Evolutionary conservation across 768 basidiomycete genomes (phyloP).

Genomic region (Agrocybe chaxingu): DNA sequence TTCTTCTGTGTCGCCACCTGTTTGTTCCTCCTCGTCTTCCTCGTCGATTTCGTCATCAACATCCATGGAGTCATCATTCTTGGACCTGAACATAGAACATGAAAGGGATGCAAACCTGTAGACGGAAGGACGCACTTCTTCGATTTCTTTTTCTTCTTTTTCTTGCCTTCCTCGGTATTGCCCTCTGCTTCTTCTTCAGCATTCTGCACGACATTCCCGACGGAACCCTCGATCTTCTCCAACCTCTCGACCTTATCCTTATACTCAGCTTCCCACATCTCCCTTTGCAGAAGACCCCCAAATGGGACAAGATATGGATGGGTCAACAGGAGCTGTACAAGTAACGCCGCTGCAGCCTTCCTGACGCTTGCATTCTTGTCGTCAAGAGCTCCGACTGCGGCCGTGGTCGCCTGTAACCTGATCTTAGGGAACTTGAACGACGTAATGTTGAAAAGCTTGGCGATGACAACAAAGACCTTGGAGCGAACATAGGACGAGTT

Average conservation of each 20-base stretch:
- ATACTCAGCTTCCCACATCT: conserved; percentile 75
- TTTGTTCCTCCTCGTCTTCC: conserved; percentile 32
- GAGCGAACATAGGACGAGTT: conserved; percentile 86
- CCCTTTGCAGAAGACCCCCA: conserved; percentile 73
- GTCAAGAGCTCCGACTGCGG: conserved; percentile 77
- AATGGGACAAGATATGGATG: conserved; percentile 87
- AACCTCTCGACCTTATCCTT: conserved; percentile 59
- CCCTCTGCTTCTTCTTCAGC: conserved; percentile 29
- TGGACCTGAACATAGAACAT: conserved; percentile 20
- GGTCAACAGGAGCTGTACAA: conserved; percentile 74
- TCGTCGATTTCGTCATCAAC: conserved; percentile 40
- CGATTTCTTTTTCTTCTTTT: conserved; percentile 31
- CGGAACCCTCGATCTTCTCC: conserved; percentile 60
- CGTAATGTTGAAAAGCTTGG: conserved; percentile 70
- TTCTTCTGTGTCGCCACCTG: conserved; percentile 34
- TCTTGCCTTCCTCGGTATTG: conserved; percentile 28
- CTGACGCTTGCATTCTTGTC: conserved; percentile 92
- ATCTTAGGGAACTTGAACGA: conserved; percentile 81
- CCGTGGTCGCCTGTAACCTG: conserved; percentile 67
- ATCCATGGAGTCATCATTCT: conserved; percentile 51
- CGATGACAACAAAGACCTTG: conserved; percentile 78
- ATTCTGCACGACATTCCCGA: conserved; percentile 59
- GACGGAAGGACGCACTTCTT: conserved; percentile 24
- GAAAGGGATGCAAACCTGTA: not conserved
- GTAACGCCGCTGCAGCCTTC: conserved; percentile 73